Evolutionary conservation across 2,329 filamentous ascomycete genomes (phyloP), one percentile per base, ranked within the genome.

Genomic region (Graphiopsis chlorocephala): DNA sequence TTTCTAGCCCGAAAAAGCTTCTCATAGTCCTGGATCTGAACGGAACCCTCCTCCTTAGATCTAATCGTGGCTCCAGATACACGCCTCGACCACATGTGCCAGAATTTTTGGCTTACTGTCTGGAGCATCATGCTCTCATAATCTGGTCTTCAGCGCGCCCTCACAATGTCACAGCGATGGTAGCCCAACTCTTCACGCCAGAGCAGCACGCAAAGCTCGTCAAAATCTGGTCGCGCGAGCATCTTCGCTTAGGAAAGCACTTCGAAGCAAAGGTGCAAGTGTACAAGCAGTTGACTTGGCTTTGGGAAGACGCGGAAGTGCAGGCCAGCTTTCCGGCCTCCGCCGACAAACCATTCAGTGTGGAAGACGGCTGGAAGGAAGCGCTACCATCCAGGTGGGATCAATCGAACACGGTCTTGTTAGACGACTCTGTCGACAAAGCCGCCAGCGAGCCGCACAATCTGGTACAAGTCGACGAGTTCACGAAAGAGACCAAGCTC

Each of bases 1-100:
- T 68, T 2, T 28, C 61, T 28, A 28, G 33, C 4, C 70, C 74
- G n/a, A 69, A 68, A 2, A 69, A 67, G 1, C 84, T 97, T 35
- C 86, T 99, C 25, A 82, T 99, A 59, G 86, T 98, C 55, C 86
- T 98, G 67, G 95, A 99, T 78, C 85, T 99, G 42, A 99, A 98
- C 76, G 95, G 95, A 67, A 97, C 94, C 0, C 83, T 99, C 1
- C 84, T 98, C 38, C 84, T 95, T 5, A 88, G 87, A 10, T 82
- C 81, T 61, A 81, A 53, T 75, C 74, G 28, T 72, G 61, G 63
- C 12, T 65, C 50, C 33, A 70, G 62, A n/a, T 73, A 73, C 65
- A 66, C 78, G 1, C 81, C 83, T 3, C 89, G 95, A 0, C 91
- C 91, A 0, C 83, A 88, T 68, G 84, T 95, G 1, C 72, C 80